Conservation (phyloP, 1,139 yeast species). For the Waltiozyma solani region DNA sequence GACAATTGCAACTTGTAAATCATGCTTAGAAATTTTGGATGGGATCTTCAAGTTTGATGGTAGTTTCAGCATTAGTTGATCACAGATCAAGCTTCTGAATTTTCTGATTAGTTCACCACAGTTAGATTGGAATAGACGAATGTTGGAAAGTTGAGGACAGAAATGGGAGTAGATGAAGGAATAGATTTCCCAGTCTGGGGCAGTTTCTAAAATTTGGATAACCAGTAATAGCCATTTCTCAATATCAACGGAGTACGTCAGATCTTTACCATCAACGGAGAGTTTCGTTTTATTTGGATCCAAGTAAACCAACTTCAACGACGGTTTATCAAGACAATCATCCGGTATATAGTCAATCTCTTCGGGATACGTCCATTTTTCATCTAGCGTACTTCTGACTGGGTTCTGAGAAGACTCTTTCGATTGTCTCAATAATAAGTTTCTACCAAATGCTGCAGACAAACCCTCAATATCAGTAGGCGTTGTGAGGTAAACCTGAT, state of each 20-base stretch:
- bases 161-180: conserved; percentile 60
- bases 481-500: conserved; percentile 37
- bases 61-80: conserved; percentile 44
- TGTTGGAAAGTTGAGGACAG: conserved; percentile 61
- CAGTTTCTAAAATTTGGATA: conserved; percentile 39
- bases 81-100: conserved; percentile 44
- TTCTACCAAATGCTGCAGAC: conserved; percentile 48
- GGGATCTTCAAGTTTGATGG: conserved; percentile 38
- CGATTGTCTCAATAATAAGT: conserved; percentile 22
- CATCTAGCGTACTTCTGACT: conserved; percentile 9
- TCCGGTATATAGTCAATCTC: conserved; percentile 36
- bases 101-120: conserved; percentile 35
- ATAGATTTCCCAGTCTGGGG: conserved; percentile 62
- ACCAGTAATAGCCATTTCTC: conserved; percentile 44
- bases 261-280: conserved; percentile 2
- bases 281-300: conserved; percentile 1
- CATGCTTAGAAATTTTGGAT: conserved; percentile 39
- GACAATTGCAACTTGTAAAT: conserved; percentile 58
- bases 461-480: conserved; percentile 62
- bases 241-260: conserved; percentile 29
- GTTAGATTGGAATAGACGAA: conserved; percentile 37
- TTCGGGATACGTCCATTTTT: conserved; percentile 58
- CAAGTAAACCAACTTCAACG: conserved; percentile 9
- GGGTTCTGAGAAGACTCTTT: conserved; percentile 10
- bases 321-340: conserved; percentile 29